Conservation (phyloP, 2,329 filamentous ascomycete species). For the Fonsecaea erecta region DNA sequence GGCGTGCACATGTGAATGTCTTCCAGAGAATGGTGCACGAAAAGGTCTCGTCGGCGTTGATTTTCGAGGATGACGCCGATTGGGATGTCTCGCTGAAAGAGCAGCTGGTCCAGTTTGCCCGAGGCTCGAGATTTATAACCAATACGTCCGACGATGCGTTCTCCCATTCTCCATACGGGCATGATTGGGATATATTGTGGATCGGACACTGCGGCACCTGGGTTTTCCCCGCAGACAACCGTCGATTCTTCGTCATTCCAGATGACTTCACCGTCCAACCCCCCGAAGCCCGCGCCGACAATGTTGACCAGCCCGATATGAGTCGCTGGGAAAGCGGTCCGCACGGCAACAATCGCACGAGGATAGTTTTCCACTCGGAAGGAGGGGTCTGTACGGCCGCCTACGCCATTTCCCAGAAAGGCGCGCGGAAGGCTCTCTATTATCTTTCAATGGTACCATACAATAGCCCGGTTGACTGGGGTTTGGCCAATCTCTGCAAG, state of each 20-base stretch:
- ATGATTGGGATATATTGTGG: conserved; percentile 60
- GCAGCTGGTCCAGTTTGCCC: conserved; percentile 52
- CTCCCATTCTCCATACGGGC: conserved; percentile 55
- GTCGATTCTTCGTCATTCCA: conserved; percentile 40
- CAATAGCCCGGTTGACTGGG: conserved; percentile 31
- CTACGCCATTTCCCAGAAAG: conserved; percentile 35
- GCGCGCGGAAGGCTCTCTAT: conserved; percentile 33
- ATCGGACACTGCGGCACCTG: conserved; percentile 54
- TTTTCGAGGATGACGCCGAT: conserved; percentile 63
- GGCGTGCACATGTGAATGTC: conserved; percentile 49
- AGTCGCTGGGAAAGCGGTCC: conserved; percentile 28
- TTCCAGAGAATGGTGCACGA: conserved; percentile 50
- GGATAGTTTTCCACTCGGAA: conserved; percentile 27
- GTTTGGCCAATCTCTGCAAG: conserved; percentile 29
- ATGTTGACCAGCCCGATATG: conserved; percentile 29
- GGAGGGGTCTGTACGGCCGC: conserved; percentile 32
- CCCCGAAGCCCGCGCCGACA: conserved; percentile 28
- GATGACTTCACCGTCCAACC: conserved; percentile 42
- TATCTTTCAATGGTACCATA: conserved; percentile 33
- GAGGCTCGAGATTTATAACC: conserved; percentile 41
- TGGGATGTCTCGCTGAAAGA: conserved; percentile 60
- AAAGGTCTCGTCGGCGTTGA: conserved; percentile 54
- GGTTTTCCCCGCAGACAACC: conserved; percentile 40
- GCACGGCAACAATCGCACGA: conserved; percentile 23
- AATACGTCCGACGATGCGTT: conserved; percentile 35